Evolutionary conservation across 352 stramenopile genomes (phyloP).

Genomic region (Pythium dissimile): DNA sequence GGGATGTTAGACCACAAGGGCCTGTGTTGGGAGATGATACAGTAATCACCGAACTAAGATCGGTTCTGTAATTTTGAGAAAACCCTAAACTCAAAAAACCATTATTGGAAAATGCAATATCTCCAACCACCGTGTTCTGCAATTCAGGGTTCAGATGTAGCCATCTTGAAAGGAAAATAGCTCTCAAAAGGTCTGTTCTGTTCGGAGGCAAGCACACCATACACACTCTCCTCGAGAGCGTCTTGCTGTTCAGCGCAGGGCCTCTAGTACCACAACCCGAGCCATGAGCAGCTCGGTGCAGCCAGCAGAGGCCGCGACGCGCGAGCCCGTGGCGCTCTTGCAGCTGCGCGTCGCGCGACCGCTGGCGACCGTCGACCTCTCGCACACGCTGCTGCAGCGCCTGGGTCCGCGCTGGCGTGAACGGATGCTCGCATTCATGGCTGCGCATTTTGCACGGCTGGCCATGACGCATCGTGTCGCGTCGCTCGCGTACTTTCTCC

Average conservation of each 20-base stretch:
- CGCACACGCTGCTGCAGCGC: neutral
- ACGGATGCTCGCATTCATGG: conserved; percentile 2
- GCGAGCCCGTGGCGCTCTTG: neutral
- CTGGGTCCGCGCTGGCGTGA: neutral
- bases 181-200: too few species aligned
- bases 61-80: neutral
- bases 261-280: too few species aligned
- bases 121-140: too few species aligned
- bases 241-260: too few species aligned
- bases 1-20: neutral
- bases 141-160: too few species aligned
- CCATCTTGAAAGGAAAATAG: too few species aligned
- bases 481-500: conserved; percentile 1
- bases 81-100: too few species aligned
- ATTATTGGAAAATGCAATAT: too few species aligned
- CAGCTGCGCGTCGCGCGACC: neutral
- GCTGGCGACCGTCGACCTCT: conserved; percentile 3
- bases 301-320: neutral
- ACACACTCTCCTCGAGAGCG: too few species aligned
- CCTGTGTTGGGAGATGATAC: neutral
- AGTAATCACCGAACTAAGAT: neutral
- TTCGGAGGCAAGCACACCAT: too few species aligned
- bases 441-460: neutral
- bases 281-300: too few species aligned
- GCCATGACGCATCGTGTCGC: neutral